Evolutionary conservation across 306 rosid genomes (phyloP).

Genomic region (Malus asiatica): DNA sequence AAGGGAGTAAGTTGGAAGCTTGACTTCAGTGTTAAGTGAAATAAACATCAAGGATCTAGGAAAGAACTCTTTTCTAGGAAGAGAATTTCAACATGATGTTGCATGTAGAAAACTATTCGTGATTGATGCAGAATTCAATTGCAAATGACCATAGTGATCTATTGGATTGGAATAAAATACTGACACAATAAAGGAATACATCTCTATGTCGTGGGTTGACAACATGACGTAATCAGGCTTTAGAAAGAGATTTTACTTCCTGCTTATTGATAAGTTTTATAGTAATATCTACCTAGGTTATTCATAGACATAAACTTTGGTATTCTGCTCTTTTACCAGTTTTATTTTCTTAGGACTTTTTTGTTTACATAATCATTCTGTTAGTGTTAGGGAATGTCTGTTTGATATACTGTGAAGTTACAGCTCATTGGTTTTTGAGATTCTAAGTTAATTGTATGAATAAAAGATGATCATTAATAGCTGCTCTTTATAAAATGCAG

Average conservation of each 20-base stretch:
- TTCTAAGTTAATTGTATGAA: not conserved
- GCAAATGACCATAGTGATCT: not conserved
- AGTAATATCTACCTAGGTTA: not conserved
- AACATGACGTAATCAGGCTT: not conserved
- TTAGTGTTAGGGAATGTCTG: not conserved
- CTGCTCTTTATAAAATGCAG: slow-evolving; percentile 13
- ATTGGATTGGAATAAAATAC: not conserved
- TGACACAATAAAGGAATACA: not conserved
- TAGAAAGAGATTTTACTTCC: not conserved
- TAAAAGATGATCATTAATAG: not conserved
- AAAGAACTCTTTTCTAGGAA: not conserved
- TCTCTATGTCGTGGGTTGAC: not conserved
- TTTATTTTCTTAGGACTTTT: not conserved
- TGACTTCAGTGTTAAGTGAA: not conserved
- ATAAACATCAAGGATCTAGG: not conserved
- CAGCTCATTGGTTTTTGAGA: not conserved
- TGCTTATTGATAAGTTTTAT: not conserved
- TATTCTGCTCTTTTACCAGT: not conserved
- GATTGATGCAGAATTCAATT: not conserved
- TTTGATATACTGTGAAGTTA: not conserved
- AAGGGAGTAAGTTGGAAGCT: not conserved
- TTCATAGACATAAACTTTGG: not conserved
- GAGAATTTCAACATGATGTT: not conserved
- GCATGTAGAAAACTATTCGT: not conserved
- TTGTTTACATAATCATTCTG: not conserved